Conservation (phyloP, 495 filamentous ascomycete species). For the Letharia lupina region DNA sequence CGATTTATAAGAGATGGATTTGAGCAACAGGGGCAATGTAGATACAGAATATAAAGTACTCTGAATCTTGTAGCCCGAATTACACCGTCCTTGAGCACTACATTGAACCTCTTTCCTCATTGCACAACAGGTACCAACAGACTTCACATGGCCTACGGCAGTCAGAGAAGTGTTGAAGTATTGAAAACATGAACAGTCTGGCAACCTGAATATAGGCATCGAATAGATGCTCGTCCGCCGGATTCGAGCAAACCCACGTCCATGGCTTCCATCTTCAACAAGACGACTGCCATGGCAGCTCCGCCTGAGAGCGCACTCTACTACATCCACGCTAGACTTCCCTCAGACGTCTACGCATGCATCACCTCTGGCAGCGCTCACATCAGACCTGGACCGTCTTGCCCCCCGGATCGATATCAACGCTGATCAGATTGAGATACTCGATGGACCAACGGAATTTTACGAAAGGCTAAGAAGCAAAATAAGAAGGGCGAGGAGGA, state of each 20-base stretch:
- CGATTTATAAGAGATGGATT: not conserved
- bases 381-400: conserved; percentile 75
- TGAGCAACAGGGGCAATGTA: not conserved
- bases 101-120: not conserved
- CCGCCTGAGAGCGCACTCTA: conserved; percentile 7
- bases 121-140: not conserved
- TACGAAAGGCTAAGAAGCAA: conserved; percentile 82
- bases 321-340: not conserved
- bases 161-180: not conserved
- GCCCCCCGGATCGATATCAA: conserved; percentile 81
- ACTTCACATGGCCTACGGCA: not conserved
- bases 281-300: not conserved
- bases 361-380: conserved; percentile 54
- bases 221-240: conserved; percentile 16
- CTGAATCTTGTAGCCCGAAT: not conserved
- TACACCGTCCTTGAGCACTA: not conserved
- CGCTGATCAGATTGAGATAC: conserved; percentile 69
- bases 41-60: not conserved
- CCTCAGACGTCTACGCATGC: not conserved
- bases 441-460: conserved; percentile 74
- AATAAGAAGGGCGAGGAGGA: conserved; percentile 65
- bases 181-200: not conserved
- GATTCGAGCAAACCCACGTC: conserved; percentile 6
- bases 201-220: conserved; percentile 2
- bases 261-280: conserved; percentile 14